Base-by-base conservation (phyloP, 2,329 filamentous ascomycete species). In the Ophiostoma tasmaniense region DNA sequence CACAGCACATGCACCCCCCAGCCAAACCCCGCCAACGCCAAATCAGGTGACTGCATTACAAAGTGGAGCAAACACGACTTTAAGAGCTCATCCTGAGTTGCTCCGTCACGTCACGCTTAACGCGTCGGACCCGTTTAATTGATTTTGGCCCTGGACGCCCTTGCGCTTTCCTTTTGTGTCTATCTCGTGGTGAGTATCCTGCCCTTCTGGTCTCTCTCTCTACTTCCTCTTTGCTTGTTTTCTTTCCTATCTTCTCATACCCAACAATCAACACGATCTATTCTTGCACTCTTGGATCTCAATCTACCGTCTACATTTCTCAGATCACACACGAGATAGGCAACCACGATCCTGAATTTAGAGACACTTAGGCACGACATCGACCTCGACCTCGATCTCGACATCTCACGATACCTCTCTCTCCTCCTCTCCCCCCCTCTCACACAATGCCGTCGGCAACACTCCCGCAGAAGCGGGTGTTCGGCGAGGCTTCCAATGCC, bases 391-490 rank as follows among this genome's bases (percentile, higher is more conserved):
- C 42, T 45, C 42, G 17, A 39, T 39, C 37, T 39, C n/a, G 45
- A 52, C 20, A 52, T 6, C 20, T 52, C n/a, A n/a, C 20, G n/a
- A 52, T 7, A 20, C n/a, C 50, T 55, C 22, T 25, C 50, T 55
- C 50, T 28, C 20, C n/a, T 25, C 50, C n/a, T 45, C 13, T 33
- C 14, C 11, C 25, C n/a, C 11, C 22, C 33, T 4, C 33, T 5
- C 28, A 64, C 65, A 67, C 35, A 74, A 86, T 86, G 84, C 77
- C 83, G 72, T 79, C 82, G 71, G 77, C 81, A 71, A 76, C 84
- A 70, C 78, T 88, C 69, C 87, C 90, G 68, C 87, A 90, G 79
- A 93, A 93, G 81, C 87, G 90, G 76, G 87, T 90, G 74, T 82
- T 92, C 66, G 87, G 84, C 73, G 90, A 92, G 76, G 82, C 86